Evolutionary conservation across 2,329 filamentous ascomycete genomes (phyloP).

Genomic region (Fusarium piperis): DNA sequence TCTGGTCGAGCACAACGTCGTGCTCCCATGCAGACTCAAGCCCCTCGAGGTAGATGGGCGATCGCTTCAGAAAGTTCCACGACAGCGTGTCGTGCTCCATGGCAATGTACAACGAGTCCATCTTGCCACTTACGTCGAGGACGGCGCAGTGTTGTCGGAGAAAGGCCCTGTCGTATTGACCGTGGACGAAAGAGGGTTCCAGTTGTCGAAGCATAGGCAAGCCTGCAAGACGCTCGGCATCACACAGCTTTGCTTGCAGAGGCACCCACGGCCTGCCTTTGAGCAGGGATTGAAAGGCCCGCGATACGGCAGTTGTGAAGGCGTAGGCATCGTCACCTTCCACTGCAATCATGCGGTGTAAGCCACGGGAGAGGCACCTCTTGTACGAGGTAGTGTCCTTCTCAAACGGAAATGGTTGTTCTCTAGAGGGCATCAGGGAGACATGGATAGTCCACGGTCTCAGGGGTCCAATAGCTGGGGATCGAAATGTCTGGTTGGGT

Average conservation of each 20-base stretch:
- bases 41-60: constrained; percentile 60
- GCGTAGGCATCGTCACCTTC: constrained; percentile 59
- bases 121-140: constrained; percentile 61
- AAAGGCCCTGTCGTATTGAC: constrained; percentile 61
- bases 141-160: constrained; percentile 65
- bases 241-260: constrained; percentile 67
- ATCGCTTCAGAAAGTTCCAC: constrained; percentile 62
- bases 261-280: constrained; percentile 64
- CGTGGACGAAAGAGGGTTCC: constrained; percentile 53
- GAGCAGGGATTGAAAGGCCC: constrained; percentile 61
- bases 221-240: constrained; percentile 63
- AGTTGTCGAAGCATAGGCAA: constrained; percentile 68
- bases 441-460: constrained; percentile 68
- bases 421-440: constrained; percentile 64
- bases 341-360: constrained; percentile 67
- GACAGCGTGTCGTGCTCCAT: constrained; percentile 64
- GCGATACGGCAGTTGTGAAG: constrained; percentile 59
- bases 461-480: constrained; percentile 27
- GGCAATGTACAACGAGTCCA: constrained; percentile 69
- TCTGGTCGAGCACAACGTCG: constrained; percentile 60
- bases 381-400: constrained; percentile 70
- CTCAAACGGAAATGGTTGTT: constrained; percentile 68
- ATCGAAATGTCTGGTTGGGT: background rate
- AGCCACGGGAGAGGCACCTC: constrained; percentile 66
- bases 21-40: constrained; percentile 65